phyloP scores from a whole-genome alignment of 306 rosid species.

The Quercus variabilis region DNA sequence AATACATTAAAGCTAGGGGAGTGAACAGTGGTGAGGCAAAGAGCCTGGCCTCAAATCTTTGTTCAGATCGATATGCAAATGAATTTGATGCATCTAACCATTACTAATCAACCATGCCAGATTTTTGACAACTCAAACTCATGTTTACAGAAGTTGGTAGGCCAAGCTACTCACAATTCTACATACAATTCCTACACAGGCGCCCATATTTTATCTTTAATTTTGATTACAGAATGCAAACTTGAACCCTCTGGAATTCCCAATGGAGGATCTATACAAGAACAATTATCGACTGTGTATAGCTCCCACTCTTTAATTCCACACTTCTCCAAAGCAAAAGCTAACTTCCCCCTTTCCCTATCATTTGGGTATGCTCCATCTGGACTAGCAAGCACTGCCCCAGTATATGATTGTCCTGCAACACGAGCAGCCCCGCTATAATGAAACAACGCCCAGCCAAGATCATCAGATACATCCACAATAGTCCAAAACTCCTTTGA shows the following conservation, averaged over 20 bases:
- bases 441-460: conserved; percentile 82
- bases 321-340: conserved; percentile 59
- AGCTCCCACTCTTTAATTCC: conserved; percentile 81
- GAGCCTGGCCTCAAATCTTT: not conserved
- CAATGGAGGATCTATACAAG: conserved; percentile 56
- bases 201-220: conserved; percentile 30
- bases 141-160: not conserved
- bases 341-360: conserved; percentile 30
- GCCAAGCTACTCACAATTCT: not conserved
- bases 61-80: not conserved
- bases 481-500: conserved; percentile 89
- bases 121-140: not conserved
- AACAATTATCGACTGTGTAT: conserved; percentile 54
- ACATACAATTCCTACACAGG: not conserved
- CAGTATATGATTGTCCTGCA: conserved; percentile 83
- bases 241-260: conserved; percentile 75
- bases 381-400: conserved; percentile 82
- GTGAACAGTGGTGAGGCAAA: not conserved
- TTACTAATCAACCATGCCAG: not conserved
- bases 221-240: conserved; percentile 37
- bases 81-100: not conserved
- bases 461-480: conserved; percentile 70
- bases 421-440: conserved; percentile 81
- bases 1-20: not conserved
- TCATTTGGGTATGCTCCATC: conserved; percentile 65